Conservation (phyloP, 176 grass and related monocot species). For the Thinopyrum elongatum region DNA sequence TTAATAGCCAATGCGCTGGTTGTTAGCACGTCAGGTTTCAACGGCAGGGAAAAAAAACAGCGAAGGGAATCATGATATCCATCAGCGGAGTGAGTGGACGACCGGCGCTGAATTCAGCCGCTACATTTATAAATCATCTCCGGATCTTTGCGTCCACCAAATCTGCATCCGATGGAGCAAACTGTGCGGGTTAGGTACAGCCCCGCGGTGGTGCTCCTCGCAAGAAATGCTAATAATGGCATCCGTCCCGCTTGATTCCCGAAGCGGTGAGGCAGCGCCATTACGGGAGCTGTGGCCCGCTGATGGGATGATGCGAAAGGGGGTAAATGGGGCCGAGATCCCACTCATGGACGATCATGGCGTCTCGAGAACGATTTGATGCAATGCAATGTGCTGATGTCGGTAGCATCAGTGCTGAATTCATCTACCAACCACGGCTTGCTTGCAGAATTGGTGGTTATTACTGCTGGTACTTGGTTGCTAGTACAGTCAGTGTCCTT, state of each 20-base stretch:
- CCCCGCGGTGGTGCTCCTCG: not conserved
- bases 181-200: not conserved
- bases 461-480: not conserved
- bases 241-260: not conserved
- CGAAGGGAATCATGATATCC: not conserved
- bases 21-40: constrained; percentile 45
- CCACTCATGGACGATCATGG: not conserved
- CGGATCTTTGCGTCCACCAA: not conserved
- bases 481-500: not conserved
- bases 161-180: not conserved
- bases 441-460: not conserved
- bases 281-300: not conserved
- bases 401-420: not conserved
- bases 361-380: not conserved
- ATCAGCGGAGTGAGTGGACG: constrained; percentile 26
- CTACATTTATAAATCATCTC: constrained; percentile 15
- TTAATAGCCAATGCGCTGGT: constrained; percentile 26
- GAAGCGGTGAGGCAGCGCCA: not conserved
- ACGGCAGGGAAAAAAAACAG: not conserved
- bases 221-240: constrained; percentile 17
- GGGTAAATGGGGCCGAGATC: not conserved
- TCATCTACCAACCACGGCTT: not conserved
- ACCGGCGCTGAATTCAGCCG: constrained; percentile 26
- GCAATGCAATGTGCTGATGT: not conserved
- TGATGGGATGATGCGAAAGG: not conserved